Percentiles rank a stretch among this genome's conserved stretches.
Evolutionary conservation across 139 green algal genomes (phyloP).

Genomic region (Nannochloris sp.): DNA sequence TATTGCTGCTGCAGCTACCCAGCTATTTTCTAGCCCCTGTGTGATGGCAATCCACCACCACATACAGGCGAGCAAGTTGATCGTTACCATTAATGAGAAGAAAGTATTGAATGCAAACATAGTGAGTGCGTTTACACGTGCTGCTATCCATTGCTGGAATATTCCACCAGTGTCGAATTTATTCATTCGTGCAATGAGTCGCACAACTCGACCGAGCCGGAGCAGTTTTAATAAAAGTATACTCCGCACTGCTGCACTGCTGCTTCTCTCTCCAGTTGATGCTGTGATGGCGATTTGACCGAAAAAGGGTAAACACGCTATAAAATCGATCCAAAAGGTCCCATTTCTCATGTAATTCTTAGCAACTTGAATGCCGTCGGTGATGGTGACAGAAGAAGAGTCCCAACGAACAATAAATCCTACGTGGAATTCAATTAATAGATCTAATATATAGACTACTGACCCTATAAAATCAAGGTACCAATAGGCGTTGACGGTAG

Average conservation of each 20-base stretch:
- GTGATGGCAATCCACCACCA: slow-evolving; percentile 18
- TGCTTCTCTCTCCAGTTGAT: neutral
- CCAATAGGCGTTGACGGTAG: neutral
- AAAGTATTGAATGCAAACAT: neutral
- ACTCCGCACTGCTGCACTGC: neutral
- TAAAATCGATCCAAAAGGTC: slow-evolving; percentile 11
- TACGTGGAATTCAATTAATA: slow-evolving; percentile 15
- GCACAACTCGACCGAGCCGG: slow-evolving; percentile 11
- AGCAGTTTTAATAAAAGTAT: slow-evolving; percentile 8
- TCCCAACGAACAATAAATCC: slow-evolving; percentile 22
- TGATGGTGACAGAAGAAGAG: neutral
- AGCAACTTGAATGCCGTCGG: slow-evolving; percentile 7
- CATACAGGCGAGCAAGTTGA: slow-evolving; percentile 17
- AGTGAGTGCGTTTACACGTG: neutral
- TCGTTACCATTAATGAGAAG: slow-evolving; percentile 10
- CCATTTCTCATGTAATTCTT: slow-evolving; percentile 9
- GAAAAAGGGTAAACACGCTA: slow-evolving; percentile 5
- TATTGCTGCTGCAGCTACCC: neutral
- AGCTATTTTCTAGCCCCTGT: slow-evolving; percentile 18
- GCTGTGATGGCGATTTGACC: neutral
- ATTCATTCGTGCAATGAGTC: neutral
- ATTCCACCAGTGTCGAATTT: neutral
- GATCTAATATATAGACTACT: slow-evolving; percentile 10
- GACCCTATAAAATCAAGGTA: slow-evolving; percentile 6
- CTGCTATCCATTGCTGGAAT: neutral